Conservation (phyloP, 768 basidiomycete species). For the Boletus edulis region DNA sequence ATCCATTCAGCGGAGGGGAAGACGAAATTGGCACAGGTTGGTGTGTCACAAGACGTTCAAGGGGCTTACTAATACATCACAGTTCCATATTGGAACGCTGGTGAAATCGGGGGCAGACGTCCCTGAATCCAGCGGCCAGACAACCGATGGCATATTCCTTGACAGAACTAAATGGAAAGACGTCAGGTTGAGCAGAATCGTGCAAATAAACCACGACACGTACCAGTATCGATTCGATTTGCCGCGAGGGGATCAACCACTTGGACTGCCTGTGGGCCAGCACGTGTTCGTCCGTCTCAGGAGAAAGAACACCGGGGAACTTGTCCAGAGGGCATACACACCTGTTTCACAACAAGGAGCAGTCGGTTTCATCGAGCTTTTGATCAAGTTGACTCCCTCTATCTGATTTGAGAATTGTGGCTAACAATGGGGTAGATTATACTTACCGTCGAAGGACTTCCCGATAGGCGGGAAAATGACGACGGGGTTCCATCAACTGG, state of each 20-base stretch:
- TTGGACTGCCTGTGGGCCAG: constrained; percentile 59
- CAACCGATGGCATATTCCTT: constrained; percentile 36
- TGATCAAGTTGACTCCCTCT: constrained; percentile 44
- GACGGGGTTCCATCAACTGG: constrained; percentile 44
- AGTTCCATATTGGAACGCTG: constrained; percentile 53
- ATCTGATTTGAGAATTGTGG: not conserved
- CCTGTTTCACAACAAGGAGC: constrained; percentile 47
- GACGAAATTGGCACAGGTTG: constrained; percentile 41
- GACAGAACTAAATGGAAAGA: constrained; percentile 47
- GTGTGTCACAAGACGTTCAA: not conserved
- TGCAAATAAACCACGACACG: constrained; percentile 46
- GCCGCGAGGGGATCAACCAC: constrained; percentile 35
- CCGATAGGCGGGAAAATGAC: constrained; percentile 54
- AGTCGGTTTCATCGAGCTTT: constrained; percentile 47
- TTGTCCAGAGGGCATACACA: constrained; percentile 59
- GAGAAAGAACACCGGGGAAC: constrained; percentile 38
- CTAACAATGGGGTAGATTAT: constrained; percentile 35
- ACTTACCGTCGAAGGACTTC: constrained; percentile 36
- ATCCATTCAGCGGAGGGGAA: constrained; percentile 57
- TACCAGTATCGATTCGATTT: constrained; percentile 51
- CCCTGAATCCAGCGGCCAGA: constrained; percentile 1
- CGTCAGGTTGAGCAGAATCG: constrained; percentile 37
- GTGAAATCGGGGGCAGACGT: not conserved
- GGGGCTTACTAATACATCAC: constrained; percentile 6
- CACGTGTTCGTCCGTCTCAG: constrained; percentile 54